Evolutionary conservation across 768 basidiomycete genomes (phyloP), one percentile per base, ranked within the genome.

Genomic region (Rossbeevera mucosa): DNA sequence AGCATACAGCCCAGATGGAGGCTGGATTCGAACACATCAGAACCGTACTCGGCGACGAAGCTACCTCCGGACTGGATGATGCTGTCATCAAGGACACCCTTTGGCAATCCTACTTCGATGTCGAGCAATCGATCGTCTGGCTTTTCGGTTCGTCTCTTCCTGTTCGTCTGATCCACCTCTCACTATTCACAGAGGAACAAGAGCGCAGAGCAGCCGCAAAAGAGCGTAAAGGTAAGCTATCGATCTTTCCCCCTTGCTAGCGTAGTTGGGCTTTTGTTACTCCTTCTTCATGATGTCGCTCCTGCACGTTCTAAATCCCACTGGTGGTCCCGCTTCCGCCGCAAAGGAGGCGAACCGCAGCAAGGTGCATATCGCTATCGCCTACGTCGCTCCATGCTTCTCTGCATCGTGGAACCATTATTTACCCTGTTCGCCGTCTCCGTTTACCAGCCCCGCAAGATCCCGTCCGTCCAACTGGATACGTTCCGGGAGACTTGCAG

Each of bases 61-160:
- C 77, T 14, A 62, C 76, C 22, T 85, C 85, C 28, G 87, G 83
- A 7, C 70, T 95, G 42, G 76, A 86, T 40, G 90, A 95, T 66
- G 69, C 74, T 29, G 76, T 83, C 47, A 88, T 99, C 64, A 81
- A 79, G 63, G 87, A 91, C 56, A 76, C 80, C 0, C 74, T 98
- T 43, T 98, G 93, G 88, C 83, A 98, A 61, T 82, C 74, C 61
- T 89, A 88, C 68, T 97, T 95, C 60, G 85, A 95, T 63, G 77
- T 88, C 14, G 83, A 91, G 29, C 78, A 84, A 66, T 82, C 88
- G 16, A 71, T 95, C 9, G 72, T 80, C 28, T 91, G 83, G 81
- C 74, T 91, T 24, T 59, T 87, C 31, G 86, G 92, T 93, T 55
- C 57, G 85, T 74, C 40, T 4, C 13, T 36, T 28, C 7, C 25